Conservation (phyloP, 306 rosid genomes). For the Lablab purpureus region DNA sequence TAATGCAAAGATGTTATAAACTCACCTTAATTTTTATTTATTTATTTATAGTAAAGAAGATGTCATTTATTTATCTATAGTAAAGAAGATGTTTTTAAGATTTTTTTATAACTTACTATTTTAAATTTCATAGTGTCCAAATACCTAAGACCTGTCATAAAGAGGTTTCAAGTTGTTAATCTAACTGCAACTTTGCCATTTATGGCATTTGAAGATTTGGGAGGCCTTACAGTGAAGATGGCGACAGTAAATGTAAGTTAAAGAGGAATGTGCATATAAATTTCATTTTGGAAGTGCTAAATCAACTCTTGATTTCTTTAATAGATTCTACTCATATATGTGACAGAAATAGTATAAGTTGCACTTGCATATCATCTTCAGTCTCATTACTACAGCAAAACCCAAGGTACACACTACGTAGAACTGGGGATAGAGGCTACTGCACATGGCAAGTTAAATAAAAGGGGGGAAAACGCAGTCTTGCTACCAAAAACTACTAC, state of each 20-base stretch:
- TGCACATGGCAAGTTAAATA: neutral
- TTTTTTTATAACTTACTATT: too few relatives aligned
- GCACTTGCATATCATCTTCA: constrained; percentile 30
- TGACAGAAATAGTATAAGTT: neutral
- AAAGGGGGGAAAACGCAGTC: constrained; percentile 4
- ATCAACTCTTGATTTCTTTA: neutral
- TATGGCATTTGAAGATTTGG: too few relatives aligned
- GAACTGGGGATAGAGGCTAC: neutral
- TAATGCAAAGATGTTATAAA: too few relatives aligned
- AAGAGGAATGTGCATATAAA: neutral
- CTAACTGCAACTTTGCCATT: neutral
- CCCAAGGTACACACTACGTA: neutral
- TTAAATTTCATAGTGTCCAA: too few relatives aligned
- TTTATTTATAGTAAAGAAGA: too few relatives aligned
- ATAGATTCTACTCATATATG: neutral
- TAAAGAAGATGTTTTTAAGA: too few relatives aligned
- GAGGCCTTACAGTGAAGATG: too few relatives aligned
- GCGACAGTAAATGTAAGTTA: neutral
- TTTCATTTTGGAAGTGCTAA: constrained; percentile 6
- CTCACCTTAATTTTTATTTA: too few relatives aligned
- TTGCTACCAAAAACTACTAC: constrained; percentile 6
- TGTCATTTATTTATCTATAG: too few relatives aligned
- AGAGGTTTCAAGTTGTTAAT: too few relatives aligned
- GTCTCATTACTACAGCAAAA: neutral
- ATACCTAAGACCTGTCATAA: too few relatives aligned